Conservation (phyloP, 2,329 filamentous ascomycete genomes). For the Akanthomyces uredinophilus region DNA sequence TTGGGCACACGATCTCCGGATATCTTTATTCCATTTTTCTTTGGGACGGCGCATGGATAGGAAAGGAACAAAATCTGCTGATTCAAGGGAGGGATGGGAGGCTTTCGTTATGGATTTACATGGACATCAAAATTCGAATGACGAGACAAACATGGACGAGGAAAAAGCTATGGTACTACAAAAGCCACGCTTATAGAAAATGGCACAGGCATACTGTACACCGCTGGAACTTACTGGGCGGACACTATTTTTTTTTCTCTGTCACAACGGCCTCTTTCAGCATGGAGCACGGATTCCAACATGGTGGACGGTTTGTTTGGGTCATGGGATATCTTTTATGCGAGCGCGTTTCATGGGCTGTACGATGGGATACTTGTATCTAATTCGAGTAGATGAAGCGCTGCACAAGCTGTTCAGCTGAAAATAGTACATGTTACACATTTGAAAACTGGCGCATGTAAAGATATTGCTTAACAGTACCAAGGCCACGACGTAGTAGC, state of each 20-base stretch:
- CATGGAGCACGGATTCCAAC: neutral
- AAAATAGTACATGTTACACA: neutral
- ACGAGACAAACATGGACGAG: neutral
- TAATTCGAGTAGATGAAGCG: neutral
- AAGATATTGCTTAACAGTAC: neutral
- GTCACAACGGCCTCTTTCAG: neutral
- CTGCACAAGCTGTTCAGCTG: neutral
- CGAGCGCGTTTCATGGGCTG: neutral
- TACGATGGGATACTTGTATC: neutral
- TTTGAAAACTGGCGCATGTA: neutral
- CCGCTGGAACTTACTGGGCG: neutral
- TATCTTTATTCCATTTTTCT: conserved; percentile 3
- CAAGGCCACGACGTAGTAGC: too few species aligned
- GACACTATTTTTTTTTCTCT: neutral
- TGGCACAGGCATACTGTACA: neutral
- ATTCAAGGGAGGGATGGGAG: neutral
- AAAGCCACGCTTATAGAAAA: neutral
- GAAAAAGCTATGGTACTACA: neutral
- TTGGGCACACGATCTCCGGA: conserved; percentile 10
- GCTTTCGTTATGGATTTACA: neutral
- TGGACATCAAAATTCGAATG: neutral
- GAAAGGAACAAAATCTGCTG: conserved; percentile 2
- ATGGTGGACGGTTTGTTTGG: neutral
- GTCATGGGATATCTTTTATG: neutral
- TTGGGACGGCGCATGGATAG: conserved; percentile 6